phyloP scores from a whole-genome alignment of 306 rosid genomes.

The Dryas octopetala region DNA sequence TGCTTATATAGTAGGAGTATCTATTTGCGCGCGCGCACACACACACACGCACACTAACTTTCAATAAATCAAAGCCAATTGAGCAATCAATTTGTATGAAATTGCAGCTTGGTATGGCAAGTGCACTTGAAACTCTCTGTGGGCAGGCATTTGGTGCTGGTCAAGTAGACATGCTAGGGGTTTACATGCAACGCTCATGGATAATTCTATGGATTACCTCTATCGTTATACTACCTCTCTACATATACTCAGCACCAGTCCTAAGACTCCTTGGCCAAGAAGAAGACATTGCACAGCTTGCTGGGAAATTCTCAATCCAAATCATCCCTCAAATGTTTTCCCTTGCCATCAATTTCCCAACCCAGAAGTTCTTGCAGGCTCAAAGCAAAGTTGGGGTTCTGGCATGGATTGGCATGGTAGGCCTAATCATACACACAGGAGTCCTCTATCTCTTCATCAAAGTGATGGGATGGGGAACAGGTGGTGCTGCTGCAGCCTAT shows the following conservation, averaged over 20 bases:
- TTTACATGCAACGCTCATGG: conserved; percentile 93
- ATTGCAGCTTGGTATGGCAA: conserved; percentile 94
- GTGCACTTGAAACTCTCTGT: conserved; percentile 93
- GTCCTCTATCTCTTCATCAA: conserved; percentile 49
- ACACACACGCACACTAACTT: too few relatives aligned
- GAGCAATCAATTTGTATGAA: neutral
- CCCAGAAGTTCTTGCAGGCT: conserved; percentile 90
- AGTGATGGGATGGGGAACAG: conserved; percentile 66
- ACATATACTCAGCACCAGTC: conserved; percentile 57
- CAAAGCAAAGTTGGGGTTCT: conserved; percentile 72
- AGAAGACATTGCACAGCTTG: conserved; percentile 61
- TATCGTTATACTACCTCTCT: conserved; percentile 60
- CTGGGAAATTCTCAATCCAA: conserved; percentile 76
- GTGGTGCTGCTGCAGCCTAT: conserved; percentile 84
- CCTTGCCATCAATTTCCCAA: conserved; percentile 74
- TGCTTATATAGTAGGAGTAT: neutral
- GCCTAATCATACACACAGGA: conserved; percentile 41
- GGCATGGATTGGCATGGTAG: conserved; percentile 78
- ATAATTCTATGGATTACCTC: conserved; percentile 60
- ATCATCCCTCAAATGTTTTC: conserved; percentile 92
- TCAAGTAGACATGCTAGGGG: conserved; percentile 88
- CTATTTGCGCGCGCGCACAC: neutral
- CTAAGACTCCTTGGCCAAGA: conserved; percentile 81
- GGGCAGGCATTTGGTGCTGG: conserved; percentile 98
- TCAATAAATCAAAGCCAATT: neutral